Percentiles rank a stretch among this genome's conserved stretches.
Evolutionary conservation across 2,329 filamentous ascomycete species (phyloP).

Genomic region (Xylaria hypoxylon): DNA sequence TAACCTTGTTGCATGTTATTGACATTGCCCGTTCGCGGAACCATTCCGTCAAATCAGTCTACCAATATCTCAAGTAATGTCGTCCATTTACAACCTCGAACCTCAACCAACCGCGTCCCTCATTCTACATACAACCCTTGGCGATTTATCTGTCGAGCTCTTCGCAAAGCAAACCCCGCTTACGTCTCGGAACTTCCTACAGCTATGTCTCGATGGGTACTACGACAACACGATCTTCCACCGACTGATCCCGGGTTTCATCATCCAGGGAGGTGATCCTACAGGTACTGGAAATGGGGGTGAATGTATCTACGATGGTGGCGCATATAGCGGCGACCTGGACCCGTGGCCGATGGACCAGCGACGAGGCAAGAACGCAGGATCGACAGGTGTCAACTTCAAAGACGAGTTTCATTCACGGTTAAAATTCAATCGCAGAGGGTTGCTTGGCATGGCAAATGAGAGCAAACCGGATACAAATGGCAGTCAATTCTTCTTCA

Average conservation of each 20-base stretch:
- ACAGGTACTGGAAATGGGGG: conserved; percentile 93
- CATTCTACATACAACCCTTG: conserved; percentile 88
- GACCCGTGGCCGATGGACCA: conserved; percentile 79
- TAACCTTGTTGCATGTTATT: neutral
- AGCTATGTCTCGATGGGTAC: conserved; percentile 94
- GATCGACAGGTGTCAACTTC: conserved; percentile 69
- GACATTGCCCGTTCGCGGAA: neutral
- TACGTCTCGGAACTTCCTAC: conserved; percentile 93
- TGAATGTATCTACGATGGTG: conserved; percentile 90
- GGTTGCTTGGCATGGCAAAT: conserved; percentile 96
- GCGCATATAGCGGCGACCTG: conserved; percentile 76
- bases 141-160: conserved; percentile 90
- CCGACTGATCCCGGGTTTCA: conserved; percentile 89
- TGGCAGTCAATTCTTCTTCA: conserved; percentile 97
- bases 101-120: conserved; percentile 93
- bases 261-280: conserved; percentile 94
- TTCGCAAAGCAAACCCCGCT: conserved; percentile 95
- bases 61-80: conserved; percentile 70
- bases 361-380: conserved; percentile 70
- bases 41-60: neutral
- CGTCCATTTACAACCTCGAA: conserved; percentile 91
- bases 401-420: conserved; percentile 92
- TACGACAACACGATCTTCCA: conserved; percentile 96
- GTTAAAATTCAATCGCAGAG: conserved; percentile 91
- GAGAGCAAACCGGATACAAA: conserved; percentile 82